A percentile compares a stretch with the other conserved stretches of the same genome.
Evolutionary conservation across 768 basidiomycete genomes (phyloP).

Genomic region (Xanthoconium purpureum): DNA sequence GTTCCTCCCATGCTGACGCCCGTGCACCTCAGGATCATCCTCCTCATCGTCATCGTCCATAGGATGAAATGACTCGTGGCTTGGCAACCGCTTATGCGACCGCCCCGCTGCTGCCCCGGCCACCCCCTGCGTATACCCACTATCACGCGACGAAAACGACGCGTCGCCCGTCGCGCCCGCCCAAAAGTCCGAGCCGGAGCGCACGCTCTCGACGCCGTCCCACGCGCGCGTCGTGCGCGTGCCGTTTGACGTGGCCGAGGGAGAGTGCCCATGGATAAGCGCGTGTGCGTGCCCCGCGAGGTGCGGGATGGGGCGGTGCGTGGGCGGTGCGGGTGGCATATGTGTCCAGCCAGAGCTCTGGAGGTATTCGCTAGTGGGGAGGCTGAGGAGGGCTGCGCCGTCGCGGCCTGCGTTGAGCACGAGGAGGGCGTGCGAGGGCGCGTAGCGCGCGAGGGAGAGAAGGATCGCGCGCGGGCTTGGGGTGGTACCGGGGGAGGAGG

Average conservation of each 20-base stretch:
- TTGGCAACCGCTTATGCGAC: slow-evolving; percentile 15
- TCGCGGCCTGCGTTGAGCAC: slow-evolving; percentile 78
- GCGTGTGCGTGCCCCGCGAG: not conserved
- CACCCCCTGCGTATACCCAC: slow-evolving; percentile 5
- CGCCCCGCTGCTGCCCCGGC: not conserved
- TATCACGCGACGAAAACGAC: slow-evolving; percentile 22
- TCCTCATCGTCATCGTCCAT: slow-evolving; percentile 28
- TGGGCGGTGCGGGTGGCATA: slow-evolving; percentile 4
- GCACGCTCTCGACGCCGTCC: slow-evolving; percentile 42
- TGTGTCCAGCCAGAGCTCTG: slow-evolving; percentile 76
- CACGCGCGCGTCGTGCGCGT: slow-evolving; percentile 6
- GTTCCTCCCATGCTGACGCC: not conserved
- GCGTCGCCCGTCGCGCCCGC: slow-evolving; percentile 38
- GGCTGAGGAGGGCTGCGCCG: slow-evolving; percentile 74
- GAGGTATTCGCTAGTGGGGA: slow-evolving; percentile 84
- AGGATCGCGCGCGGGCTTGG: slow-evolving; percentile 70
- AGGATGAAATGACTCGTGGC: slow-evolving; percentile 32
- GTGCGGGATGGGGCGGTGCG: not conserved
- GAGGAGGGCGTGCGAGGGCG: slow-evolving; percentile 73
- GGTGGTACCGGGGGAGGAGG: slow-evolving; percentile 41
- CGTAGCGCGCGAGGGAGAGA: slow-evolving; percentile 65
- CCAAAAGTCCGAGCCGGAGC: slow-evolving; percentile 79
- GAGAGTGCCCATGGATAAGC: slow-evolving; percentile 12
- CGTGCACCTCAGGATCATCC: not conserved
- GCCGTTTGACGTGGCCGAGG: slow-evolving; percentile 18